Evolutionary conservation across 2,329 filamentous ascomycete species (phyloP).

Genomic region (Aspergillus fumigatus): DNA sequence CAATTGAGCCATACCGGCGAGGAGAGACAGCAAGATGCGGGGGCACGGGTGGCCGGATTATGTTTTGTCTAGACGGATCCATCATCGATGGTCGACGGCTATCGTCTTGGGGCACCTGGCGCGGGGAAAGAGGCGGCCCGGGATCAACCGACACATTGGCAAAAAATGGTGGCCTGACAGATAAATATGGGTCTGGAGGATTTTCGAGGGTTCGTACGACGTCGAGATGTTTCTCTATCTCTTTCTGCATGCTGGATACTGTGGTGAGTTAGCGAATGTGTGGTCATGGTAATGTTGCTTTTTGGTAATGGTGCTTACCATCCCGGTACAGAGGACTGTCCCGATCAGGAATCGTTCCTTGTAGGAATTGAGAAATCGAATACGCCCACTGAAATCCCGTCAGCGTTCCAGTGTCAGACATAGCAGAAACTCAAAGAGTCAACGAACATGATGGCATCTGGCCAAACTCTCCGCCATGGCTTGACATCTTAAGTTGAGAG

Average conservation of each 20-base stretch:
- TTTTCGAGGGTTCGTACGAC: slow-evolving; percentile 52
- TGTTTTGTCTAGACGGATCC: slow-evolving; percentile 57
- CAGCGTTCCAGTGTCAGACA: background rate
- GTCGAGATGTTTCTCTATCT: slow-evolving; percentile 59
- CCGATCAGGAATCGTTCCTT: slow-evolving; percentile 67
- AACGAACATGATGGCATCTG: slow-evolving; percentile 62
- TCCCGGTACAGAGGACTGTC: slow-evolving; percentile 78
- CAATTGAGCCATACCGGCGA: slow-evolving; percentile 82
- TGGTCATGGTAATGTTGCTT: background rate
- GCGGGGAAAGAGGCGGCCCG: slow-evolving; percentile 72
- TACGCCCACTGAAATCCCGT: slow-evolving; percentile 63
- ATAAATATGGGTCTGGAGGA: slow-evolving; percentile 62
- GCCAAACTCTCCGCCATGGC: slow-evolving; percentile 74
- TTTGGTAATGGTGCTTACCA: slow-evolving; percentile 51
- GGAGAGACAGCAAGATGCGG: slow-evolving; percentile 76
- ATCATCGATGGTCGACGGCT: slow-evolving; percentile 66
- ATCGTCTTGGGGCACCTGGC: slow-evolving; percentile 82
- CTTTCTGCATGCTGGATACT: slow-evolving; percentile 58
- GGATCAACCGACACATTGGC: slow-evolving; percentile 60
- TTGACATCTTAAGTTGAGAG: slow-evolving; percentile 76
- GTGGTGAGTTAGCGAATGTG: slow-evolving; percentile 13
- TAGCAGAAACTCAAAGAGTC: slow-evolving; percentile 3
- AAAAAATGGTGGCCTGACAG: slow-evolving; percentile 63
- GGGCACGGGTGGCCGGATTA: slow-evolving; percentile 73
- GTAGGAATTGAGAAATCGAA: slow-evolving; percentile 71